Percentiles rank a stretch among this genome's conserved stretches.
Evolutionary conservation across 306 rosid genomes (phyloP).

Genomic region (Pachyrhizus erosus): DNA sequence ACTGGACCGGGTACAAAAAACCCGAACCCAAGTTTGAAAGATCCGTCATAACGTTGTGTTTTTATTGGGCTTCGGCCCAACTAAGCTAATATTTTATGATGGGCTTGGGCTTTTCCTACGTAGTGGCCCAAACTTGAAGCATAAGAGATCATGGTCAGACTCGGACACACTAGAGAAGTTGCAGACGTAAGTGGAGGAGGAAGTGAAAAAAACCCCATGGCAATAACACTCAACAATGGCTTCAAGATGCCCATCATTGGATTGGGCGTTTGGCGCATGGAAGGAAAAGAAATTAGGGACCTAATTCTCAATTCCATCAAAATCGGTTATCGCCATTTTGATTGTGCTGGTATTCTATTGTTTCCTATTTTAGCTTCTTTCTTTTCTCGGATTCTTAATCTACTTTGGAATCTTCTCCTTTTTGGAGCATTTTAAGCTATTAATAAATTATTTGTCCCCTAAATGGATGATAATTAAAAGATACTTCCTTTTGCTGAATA

Average conservation of each 20-base stretch:
- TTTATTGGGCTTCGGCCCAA: background rate
- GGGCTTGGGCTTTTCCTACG: background rate
- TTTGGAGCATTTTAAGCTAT: background rate
- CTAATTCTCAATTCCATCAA: slow-evolving; percentile 75
- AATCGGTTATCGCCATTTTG: slow-evolving; percentile 86
- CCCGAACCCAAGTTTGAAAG: background rate
- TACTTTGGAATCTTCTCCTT: background rate
- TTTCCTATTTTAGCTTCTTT: background rate
- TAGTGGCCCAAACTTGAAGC: background rate
- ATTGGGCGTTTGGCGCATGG: slow-evolving; percentile 92
- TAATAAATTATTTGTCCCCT: background rate
- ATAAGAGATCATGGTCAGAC: background rate
- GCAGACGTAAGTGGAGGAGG: background rate
- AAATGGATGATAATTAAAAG: background rate
- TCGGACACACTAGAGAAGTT: background rate
- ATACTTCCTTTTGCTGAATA: background rate
- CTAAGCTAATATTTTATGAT: no score
- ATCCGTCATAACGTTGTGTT: background rate
- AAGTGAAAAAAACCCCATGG: slow-evolving; percentile 40
- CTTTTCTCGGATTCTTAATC: background rate
- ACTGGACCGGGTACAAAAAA: background rate
- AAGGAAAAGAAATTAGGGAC: slow-evolving; percentile 64
- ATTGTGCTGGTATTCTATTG: slow-evolving; percentile 81
- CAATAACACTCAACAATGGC: slow-evolving; percentile 79
- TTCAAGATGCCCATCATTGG: slow-evolving; percentile 77